Evolutionary conservation across 2,329 filamentous ascomycete genomes (phyloP).

Genomic region (Allantophomopsis lycopodina): DNA sequence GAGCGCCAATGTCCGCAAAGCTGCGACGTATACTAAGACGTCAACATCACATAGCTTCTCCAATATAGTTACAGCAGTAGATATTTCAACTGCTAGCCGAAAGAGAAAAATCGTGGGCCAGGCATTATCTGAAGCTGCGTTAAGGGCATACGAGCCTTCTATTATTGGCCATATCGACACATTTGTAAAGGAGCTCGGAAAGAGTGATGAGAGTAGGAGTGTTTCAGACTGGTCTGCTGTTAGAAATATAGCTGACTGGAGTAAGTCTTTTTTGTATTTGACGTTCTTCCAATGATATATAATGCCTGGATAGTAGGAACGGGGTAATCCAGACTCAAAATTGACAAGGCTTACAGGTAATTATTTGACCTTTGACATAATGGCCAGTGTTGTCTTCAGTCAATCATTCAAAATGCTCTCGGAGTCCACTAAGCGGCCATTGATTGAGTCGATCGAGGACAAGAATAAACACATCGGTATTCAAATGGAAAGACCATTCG

Average conservation of each 20-base stretch:
- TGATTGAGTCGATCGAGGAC: neutral
- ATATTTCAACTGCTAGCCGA: neutral
- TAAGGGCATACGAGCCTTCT: neutral
- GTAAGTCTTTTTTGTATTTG: too few species aligned
- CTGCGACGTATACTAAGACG: neutral
- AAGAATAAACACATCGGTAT: neutral
- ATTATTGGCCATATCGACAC: neutral
- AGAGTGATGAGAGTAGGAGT: conserved; percentile 20
- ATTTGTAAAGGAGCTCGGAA: neutral
- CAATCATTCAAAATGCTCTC: neutral
- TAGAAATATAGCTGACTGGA: conserved; percentile 41
- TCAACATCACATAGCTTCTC: neutral
- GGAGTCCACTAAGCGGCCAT: neutral
- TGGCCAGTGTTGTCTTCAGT: neutral
- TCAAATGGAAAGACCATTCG: neutral
- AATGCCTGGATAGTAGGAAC: too few species aligned
- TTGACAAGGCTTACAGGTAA: neutral
- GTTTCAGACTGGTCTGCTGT: conserved; percentile 32
- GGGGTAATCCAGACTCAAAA: neutral
- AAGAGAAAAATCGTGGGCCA: neutral
- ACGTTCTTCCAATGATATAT: too few species aligned
- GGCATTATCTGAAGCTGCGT: neutral
- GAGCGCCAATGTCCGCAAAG: neutral
- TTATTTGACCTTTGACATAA: neutral
- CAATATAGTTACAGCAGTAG: neutral